These are phyloP conservation scores for Colletotrichum nymphaeae DNA, from an alignment of 2,329 filamentous ascomycete genomes.

Conservation along the genomic window DNA sequence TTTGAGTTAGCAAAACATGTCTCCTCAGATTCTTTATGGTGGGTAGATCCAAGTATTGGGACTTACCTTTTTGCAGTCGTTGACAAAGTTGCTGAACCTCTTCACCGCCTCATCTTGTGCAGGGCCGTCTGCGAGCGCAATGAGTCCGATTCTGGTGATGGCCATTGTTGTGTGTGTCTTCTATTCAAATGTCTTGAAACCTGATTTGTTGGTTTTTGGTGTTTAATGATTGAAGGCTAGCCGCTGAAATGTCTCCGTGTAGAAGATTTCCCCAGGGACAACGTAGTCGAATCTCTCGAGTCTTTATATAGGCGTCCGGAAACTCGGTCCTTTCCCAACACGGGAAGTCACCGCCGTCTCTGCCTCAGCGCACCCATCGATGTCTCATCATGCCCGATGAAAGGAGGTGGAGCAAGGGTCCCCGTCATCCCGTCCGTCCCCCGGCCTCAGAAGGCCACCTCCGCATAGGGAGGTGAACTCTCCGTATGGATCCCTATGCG, in stretches of 20 bases:
- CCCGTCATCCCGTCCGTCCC: background rate
- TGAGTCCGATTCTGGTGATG: constrained; percentile 31
- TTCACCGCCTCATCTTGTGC: constrained; percentile 23
- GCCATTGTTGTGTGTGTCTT: background rate
- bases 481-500: background rate
- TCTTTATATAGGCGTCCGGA: constrained; percentile 14
- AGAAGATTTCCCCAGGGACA: too few species aligned
- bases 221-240: too few species aligned
- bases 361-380: constrained; percentile 4
- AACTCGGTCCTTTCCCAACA: background rate
- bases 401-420: background rate
- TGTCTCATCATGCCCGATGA: constrained; percentile 15
- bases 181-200: background rate
- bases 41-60: background rate
- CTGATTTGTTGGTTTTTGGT: background rate
- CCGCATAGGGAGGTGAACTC: background rate
- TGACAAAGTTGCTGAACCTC: constrained; percentile 23
- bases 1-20: background rate
- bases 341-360: constrained; percentile 4
- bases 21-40: background rate
- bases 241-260: background rate
- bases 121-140: constrained; percentile 24
- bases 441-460: background rate
- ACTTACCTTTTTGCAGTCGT: constrained; percentile 24
- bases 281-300: too few species aligned